Conservation (phyloP, 2,329 filamentous ascomycete species). For the Curvularia sp. region DNA sequence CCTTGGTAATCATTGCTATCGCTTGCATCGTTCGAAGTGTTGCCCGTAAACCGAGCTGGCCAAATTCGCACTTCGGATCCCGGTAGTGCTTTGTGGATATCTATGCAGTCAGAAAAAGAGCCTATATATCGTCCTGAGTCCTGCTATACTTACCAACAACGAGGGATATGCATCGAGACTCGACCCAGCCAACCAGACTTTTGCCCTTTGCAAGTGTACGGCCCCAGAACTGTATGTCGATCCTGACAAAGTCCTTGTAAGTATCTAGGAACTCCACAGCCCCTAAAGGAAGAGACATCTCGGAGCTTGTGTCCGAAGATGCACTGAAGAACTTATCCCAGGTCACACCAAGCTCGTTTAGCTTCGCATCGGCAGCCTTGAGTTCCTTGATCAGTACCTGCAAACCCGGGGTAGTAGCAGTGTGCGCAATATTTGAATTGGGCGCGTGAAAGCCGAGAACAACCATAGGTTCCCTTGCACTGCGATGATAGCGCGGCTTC, state of each 20-base stretch:
- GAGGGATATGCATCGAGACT: conserved; percentile 65
- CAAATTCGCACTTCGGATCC: conserved; percentile 65
- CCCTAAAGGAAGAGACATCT: conserved; percentile 3
- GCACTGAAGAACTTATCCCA: conserved; percentile 40
- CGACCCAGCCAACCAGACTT: conserved; percentile 68
- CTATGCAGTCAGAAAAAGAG: conserved; percentile 46
- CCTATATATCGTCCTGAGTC: no score
- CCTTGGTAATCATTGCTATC: conserved; percentile 62
- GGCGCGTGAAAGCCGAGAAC: conserved; percentile 70
- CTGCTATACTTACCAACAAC: conserved; percentile 60
- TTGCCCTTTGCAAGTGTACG: conserved; percentile 62
- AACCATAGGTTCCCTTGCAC: conserved; percentile 66
- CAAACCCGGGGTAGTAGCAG: conserved; percentile 62
- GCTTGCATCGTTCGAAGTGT: conserved; percentile 16
- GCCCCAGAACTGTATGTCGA: conserved; percentile 72
- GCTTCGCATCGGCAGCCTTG: conserved; percentile 53
- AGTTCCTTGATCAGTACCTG: conserved; percentile 62
- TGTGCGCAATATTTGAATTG: conserved; percentile 65
- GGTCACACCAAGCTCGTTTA: conserved; percentile 44
- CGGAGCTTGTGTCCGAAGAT: not conserved
- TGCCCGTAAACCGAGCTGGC: conserved; percentile 64
- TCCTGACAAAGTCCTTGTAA: conserved; percentile 65
- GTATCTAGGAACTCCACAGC: conserved; percentile 58
- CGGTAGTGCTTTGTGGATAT: conserved; percentile 63
- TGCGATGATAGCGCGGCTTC: conserved; percentile 59